Conservation (phyloP, 75 land plant genomes). For the Pinus albicaulis region DNA sequence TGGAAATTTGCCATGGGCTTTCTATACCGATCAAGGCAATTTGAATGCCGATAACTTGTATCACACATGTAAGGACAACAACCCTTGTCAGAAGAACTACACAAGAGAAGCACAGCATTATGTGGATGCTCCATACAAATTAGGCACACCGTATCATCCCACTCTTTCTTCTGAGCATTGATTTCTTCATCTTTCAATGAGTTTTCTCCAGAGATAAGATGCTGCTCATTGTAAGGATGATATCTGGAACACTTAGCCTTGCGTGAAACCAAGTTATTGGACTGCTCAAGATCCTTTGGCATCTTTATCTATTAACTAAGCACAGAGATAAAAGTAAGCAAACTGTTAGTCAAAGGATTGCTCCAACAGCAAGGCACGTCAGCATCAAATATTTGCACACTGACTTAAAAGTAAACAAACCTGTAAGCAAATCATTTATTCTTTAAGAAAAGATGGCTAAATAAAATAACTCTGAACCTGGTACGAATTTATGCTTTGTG, state of each 20-base stretch:
- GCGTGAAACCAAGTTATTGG: conserved; percentile 2
- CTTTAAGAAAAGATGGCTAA: conserved; percentile 3
- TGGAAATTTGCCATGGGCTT: conserved; percentile 19
- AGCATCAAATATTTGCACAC: conserved; percentile 11
- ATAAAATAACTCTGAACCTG: neutral
- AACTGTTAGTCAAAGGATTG: conserved; percentile 2
- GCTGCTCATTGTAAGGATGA: conserved; percentile 4
- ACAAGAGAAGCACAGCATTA: conserved; percentile 80
- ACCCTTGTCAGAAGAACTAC: conserved; percentile 72
- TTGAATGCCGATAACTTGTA: conserved; percentile 86
- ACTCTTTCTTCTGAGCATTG: conserved; percentile 46
- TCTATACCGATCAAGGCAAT: conserved; percentile 70
- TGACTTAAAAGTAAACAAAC: conserved; percentile 7
- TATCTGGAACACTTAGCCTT: neutral
- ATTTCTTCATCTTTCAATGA: conserved; percentile 29
- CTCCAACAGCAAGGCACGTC: neutral
- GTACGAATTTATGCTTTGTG: neutral
- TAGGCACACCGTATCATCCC: conserved; percentile 73
- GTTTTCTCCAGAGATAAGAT: conserved; percentile 23
- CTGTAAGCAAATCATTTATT: neutral
- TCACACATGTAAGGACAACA: conserved; percentile 80
- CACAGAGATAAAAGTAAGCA: conserved; percentile 9
- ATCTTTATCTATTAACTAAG: conserved; percentile 8
- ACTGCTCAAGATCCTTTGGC: conserved; percentile 8
- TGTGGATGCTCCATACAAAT: conserved; percentile 91